phyloP scores from a whole-genome alignment of 2,329 filamentous ascomycete species.

The Fusarium decemcellulare region DNA sequence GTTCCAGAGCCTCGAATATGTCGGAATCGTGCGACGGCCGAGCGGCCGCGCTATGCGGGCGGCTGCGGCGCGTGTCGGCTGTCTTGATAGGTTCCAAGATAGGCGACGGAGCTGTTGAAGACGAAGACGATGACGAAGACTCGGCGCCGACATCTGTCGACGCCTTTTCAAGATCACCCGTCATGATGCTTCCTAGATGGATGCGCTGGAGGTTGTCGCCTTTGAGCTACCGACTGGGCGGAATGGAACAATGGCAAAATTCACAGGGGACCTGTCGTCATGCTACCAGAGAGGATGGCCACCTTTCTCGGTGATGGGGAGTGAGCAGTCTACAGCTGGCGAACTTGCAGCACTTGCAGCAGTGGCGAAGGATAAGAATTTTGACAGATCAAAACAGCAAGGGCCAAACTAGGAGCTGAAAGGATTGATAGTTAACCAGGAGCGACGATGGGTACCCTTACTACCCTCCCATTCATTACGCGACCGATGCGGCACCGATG shows the following conservation, averaged over 20 bases:
- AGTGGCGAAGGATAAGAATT: neutral
- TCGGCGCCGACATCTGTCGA: slow-evolving; percentile 30
- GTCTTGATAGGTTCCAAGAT: slow-evolving; percentile 46
- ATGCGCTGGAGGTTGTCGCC: neutral
- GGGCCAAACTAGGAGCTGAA: slow-evolving; percentile 19
- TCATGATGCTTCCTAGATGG: slow-evolving; percentile 28
- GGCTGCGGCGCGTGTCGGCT: slow-evolving; percentile 38
- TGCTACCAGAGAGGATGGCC: slow-evolving; percentile 2
- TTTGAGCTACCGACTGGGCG: slow-evolving; percentile 1
- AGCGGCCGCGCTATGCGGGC: slow-evolving; percentile 23
- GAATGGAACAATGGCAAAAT: slow-evolving; percentile 16
- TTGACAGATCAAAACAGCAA: slow-evolving; percentile 3
- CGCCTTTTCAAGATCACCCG: slow-evolving; percentile 38
- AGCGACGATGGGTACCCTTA: slow-evolving; percentile 21
- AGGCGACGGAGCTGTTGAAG: slow-evolving; percentile 35
- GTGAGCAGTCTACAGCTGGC: neutral
- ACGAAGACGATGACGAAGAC: slow-evolving; percentile 28
- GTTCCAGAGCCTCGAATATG: slow-evolving; percentile 54
- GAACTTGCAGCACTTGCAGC: neutral
- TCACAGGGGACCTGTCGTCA: slow-evolving; percentile 25
- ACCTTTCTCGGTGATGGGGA: neutral
- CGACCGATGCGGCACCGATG: slow-evolving; percentile 44
- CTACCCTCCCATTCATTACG: slow-evolving; percentile 4
- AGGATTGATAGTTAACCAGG: slow-evolving; percentile 10
- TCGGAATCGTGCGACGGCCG: slow-evolving; percentile 43